Base-by-base conservation (phyloP, 2,329 filamentous ascomycete species). In the Sporothrix luriei region DNA sequence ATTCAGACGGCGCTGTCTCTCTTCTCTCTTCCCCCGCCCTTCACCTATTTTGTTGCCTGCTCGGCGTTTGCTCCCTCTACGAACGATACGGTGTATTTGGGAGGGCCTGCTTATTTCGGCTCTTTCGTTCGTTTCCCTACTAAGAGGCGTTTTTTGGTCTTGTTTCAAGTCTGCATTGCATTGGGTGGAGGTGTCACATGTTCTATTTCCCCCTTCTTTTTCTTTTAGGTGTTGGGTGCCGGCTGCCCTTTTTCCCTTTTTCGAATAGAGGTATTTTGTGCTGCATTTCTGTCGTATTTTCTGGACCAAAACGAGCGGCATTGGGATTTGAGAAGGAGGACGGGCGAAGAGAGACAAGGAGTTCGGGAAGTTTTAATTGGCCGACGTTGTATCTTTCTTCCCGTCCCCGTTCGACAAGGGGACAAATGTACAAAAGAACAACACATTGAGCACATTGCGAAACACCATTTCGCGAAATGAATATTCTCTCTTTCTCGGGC, bases 131-230 rank as follows among this genome's bases (percentile, higher is more conserved):
- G 4, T 16, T 64, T 49, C 24, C 33, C 11, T 64, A 4, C 43
- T 49, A 49, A 49, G 19, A 49, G 48, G n/a, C 40, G n/a, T 48
- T 16, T 49, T 29, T 29, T n/a, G 19, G 10, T 29, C 26, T 52
- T 21, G 48, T 54, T 14, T 21, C 21, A 19, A 14, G 43, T 43
- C 40, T 24, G 16, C 40, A 49, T 38, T 54, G 64, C 64, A 54
- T 66, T 65, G 62, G 62, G 33, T 55, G 11, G 24, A 51, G 62
- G 62, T 65, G 46, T 65, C 46, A 43, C 54, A 61, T 61, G 4
- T 61, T 33, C 13, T 19, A 38, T 33, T 33, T 33, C 9, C 2
- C 33, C 33, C 4, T 33, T 4, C 16, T 52, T n/a, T 11, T 52
- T 24, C 6, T 64, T 29, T 43, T 49, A 51, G 62, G 62, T 48